phyloP scores from a whole-genome alignment of 768 basidiomycete genomes.

The Tulasnella sp. region DNA sequence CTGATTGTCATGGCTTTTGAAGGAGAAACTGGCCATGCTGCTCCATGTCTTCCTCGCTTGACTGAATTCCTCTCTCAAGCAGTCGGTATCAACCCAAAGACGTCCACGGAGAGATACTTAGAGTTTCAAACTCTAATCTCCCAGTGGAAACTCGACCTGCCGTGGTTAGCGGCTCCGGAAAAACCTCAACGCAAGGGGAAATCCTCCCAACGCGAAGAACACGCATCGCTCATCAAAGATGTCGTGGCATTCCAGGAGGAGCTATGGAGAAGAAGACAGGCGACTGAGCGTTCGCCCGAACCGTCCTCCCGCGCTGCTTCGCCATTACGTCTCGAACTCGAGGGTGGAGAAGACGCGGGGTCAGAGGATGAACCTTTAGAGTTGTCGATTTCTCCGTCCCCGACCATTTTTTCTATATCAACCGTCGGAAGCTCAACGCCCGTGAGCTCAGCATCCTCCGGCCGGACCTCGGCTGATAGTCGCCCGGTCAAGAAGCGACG shows the following conservation, averaged over 20 bases:
- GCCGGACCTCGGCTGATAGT: no score
- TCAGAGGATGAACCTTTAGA: slow-evolving; percentile 23
- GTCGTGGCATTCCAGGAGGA: slow-evolving; percentile 58
- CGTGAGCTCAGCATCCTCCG: no score
- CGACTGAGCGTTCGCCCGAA: background rate
- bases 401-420: background rate
- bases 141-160: slow-evolving; percentile 50
- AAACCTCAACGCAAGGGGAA: slow-evolving; percentile 24
- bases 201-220: slow-evolving; percentile 25
- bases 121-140: slow-evolving; percentile 48
- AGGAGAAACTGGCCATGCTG: slow-evolving; percentile 43
- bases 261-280: slow-evolving; percentile 34
- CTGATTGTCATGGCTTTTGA: slow-evolving; percentile 60
- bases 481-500: no score
- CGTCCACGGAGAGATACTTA: slow-evolving; percentile 62
- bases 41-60: slow-evolving; percentile 45
- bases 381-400: slow-evolving; percentile 2
- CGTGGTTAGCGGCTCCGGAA: slow-evolving; percentile 42
- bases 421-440: background rate
- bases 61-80: slow-evolving; percentile 44
- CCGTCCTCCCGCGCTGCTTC: background rate
- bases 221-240: slow-evolving; percentile 50
- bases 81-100: slow-evolving; percentile 38
- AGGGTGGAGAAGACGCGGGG: slow-evolving; percentile 25
- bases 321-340: slow-evolving; percentile 26